These are phyloP conservation scores for Ashbya aceris DNA, from an alignment of 1,139 yeast species.

Conservation along the genomic window DNA sequence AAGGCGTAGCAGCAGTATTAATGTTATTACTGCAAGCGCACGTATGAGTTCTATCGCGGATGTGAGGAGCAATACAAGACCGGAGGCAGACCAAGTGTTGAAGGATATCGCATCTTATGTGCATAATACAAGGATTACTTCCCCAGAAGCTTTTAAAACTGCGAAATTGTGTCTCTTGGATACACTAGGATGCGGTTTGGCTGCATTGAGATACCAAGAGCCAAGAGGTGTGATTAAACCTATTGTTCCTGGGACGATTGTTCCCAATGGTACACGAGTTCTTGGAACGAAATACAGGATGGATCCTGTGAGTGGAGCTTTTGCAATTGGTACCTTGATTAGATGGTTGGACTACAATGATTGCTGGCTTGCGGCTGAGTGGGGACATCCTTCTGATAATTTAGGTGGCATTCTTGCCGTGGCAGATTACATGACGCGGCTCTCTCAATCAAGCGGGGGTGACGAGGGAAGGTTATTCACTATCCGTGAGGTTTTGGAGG, in stretches of 20 bases:
- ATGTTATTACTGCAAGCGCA: background rate
- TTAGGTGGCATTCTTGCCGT: slow-evolving; percentile 50
- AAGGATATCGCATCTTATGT: slow-evolving; percentile 43
- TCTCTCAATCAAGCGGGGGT: slow-evolving; percentile 34
- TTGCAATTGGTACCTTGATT: slow-evolving; percentile 46
- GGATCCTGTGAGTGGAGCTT: slow-evolving; percentile 52
- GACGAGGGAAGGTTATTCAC: slow-evolving; percentile 36
- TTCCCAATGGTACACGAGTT: slow-evolving; percentile 46
- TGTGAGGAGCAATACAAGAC: slow-evolving; percentile 29
- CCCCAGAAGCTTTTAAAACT: slow-evolving; percentile 42
- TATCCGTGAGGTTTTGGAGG: slow-evolving; percentile 42
- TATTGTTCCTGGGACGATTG: slow-evolving; percentile 44
- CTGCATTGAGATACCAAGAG: slow-evolving; percentile 45
- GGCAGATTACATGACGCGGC: slow-evolving; percentile 46
- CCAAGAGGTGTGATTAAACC: slow-evolving; percentile 44
- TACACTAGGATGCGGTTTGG: slow-evolving; percentile 53
- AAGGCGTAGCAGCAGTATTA: background rate
- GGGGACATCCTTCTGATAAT: slow-evolving; percentile 60
- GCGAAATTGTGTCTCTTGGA: slow-evolving; percentile 47
- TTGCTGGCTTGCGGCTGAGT: slow-evolving; percentile 57
- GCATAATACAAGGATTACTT: slow-evolving; percentile 38
- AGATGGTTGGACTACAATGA: slow-evolving; percentile 55
- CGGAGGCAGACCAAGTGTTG: slow-evolving; percentile 41
- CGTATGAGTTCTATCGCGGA: background rate
- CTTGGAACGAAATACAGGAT: slow-evolving; percentile 42